These are phyloP conservation scores for Ramaria sp. DNA, from an alignment of 768 basidiomycete genomes.

Conservation along the genomic window DNA sequence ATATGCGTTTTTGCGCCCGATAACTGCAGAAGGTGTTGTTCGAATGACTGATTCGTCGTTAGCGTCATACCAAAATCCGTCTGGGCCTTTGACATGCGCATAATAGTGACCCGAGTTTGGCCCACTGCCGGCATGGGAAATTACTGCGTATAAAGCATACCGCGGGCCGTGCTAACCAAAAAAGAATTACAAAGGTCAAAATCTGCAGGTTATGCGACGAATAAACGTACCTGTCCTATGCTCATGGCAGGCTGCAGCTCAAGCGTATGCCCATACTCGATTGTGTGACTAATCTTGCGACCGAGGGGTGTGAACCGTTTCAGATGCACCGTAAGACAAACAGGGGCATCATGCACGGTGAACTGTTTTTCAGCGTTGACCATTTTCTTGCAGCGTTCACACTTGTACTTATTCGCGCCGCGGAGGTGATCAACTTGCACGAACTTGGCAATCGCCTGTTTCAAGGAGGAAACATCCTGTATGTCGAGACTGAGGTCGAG, in stretches of 20 bases:
- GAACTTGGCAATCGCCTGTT: constrained; percentile 70
- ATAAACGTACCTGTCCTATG: constrained; percentile 38
- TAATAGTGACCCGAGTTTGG: constrained; percentile 96
- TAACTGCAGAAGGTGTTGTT: constrained; percentile 29
- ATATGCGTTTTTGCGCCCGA: constrained; percentile 74
- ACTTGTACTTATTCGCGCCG: constrained; percentile 94
- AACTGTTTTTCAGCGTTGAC: constrained; percentile 88
- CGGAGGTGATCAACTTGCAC: constrained; percentile 72
- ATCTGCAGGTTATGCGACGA: background rate
- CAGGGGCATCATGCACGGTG: constrained; percentile 77
- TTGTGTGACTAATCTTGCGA: constrained; percentile 65
- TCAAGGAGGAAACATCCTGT: constrained; percentile 44
- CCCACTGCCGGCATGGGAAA: constrained; percentile 86
- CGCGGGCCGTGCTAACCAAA: constrained; percentile 53
- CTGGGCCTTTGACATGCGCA: constrained; percentile 63
- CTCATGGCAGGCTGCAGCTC: constrained; percentile 76
- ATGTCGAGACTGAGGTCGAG: constrained; percentile 93
- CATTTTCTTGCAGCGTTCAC: constrained; percentile 93
- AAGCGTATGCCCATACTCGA: constrained; percentile 72
- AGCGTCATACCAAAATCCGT: constrained; percentile 81
- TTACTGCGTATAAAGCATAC: constrained; percentile 85
- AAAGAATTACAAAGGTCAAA: too few species aligned
- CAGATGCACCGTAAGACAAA: constrained; percentile 83
- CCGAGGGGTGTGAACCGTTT: constrained; percentile 92
- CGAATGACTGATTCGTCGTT: constrained; percentile 74